Conservation (phyloP, 2,329 filamentous ascomycete genomes). For the Fusarium agapanthi region DNA sequence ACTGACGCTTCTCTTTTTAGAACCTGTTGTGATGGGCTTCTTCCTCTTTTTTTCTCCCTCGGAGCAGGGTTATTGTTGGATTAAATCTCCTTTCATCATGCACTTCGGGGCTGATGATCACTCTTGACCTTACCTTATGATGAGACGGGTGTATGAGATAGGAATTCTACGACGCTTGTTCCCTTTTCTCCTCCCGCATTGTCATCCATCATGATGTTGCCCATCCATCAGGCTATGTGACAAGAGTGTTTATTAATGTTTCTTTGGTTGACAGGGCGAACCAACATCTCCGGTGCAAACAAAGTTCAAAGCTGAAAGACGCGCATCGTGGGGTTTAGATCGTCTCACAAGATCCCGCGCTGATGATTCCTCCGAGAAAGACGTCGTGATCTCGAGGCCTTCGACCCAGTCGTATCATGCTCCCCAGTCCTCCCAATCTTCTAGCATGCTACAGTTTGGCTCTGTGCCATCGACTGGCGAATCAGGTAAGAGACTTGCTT, state of each 20-base stretch:
- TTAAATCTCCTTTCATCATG: constrained; percentile 44
- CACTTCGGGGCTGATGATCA: constrained; percentile 43
- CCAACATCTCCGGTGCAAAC: constrained; percentile 45
- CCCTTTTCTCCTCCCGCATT: constrained; percentile 38
- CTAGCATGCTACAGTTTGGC: constrained; percentile 32
- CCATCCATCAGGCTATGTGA: constrained; percentile 42
- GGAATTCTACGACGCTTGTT: constrained; percentile 52
- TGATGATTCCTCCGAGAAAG: constrained; percentile 33
- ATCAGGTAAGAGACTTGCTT: constrained; percentile 36
- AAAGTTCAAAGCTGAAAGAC: constrained; percentile 51
- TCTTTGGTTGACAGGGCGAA: constrained; percentile 50
- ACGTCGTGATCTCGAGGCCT: constrained; percentile 27
- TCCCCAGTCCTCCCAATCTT: constrained; percentile 36
- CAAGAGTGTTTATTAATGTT: constrained; percentile 49
- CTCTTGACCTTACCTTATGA: constrained; percentile 47
- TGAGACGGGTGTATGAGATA: constrained; percentile 51
- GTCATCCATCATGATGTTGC: constrained; percentile 38
- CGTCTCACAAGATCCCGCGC: constrained; percentile 47
- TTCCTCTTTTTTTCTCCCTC: constrained; percentile 36
- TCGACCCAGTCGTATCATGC: constrained; percentile 33
- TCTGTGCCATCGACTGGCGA: constrained; percentile 30
- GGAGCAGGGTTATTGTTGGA: constrained; percentile 41
- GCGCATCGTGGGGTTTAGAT: constrained; percentile 56
- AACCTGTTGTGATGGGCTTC: constrained; percentile 42
- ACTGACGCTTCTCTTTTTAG: constrained; percentile 59